Evolutionary conservation across 148 eudicot species (phyloP), one percentile per base, ranked within the genome.

Genomic region (Vaccinium vitisidaea): DNA sequence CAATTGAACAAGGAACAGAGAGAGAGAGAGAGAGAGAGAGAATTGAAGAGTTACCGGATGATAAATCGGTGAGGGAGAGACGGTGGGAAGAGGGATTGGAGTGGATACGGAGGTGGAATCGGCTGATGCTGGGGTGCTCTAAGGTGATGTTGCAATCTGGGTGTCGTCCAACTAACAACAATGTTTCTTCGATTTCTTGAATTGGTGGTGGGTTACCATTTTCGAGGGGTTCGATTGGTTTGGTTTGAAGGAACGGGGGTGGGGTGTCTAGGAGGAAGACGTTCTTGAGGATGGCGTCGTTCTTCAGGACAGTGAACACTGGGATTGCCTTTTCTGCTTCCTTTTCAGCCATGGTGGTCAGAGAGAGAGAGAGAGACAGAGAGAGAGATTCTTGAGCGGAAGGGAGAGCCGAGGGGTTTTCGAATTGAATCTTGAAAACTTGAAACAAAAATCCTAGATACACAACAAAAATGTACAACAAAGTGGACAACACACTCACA

Each of bases 121-220:
- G 88, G 75, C 98, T 96, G 84, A 96, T 93, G 83, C 97, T 96
- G 18, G 99, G 99, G 86, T 96, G 99, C 75, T 93, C 98, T 81
- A 96, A 82, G 5, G 90, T 91, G 71, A 96, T 92, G 82, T 92
- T 90, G 70, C 98, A 94, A 86, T 94, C 92, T 0, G 99, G 98
- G 85, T 94, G 98, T 75, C 99, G 90, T 9, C 99, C 99, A 18
- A 92, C 92, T 0, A 90, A 8, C 85, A 90, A 8, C 86, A 96
- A 83, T 3, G 87, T 89, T 59, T 93, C 93, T 76, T 92, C 97
- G 19, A 85, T 74, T 73, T 91, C 91, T 86, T 86, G 85, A 53
- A 83, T 63, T 46, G 74, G 84, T 75, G 61, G 50, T 75, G 59
- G 59, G 71, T 67, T 55, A 13, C 84, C 55, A 63, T 50, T 71